Evolutionary conservation across 148 eudicot genomes (phyloP), one percentile per base, ranked within the genome.

Genomic region (Cornus florida): DNA sequence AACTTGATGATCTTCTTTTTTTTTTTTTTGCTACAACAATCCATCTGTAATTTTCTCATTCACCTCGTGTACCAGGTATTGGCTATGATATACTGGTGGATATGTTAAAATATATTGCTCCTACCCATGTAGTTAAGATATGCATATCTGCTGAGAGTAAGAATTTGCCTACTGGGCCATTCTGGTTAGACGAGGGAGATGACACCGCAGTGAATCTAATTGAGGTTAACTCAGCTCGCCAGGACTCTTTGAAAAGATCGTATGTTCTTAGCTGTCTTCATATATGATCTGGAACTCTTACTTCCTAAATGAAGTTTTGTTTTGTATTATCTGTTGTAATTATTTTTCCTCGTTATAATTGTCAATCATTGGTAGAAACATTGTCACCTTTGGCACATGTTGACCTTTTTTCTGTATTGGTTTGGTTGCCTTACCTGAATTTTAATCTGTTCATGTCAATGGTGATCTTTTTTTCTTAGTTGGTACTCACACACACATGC

Each of bases 51-150:
- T 43, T 31, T 75, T 67, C 57, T n/a, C 8, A 17, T 62, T 53
- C 10, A 5, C 24, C 19, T 71, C 81, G 35, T 83, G 71, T 82
- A 76, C 69, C 91, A 96, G 99, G 99, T 79, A 80, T 89, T 81
- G 98, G 99, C 72, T 92, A 85, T 82, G 91, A 90, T 71, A 66
- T 90, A 69, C 88, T 96, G 82, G 90, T 91, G 78, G 89, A 88
- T 83, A 92, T 96, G 92, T 69, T 96, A 75, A 90, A 87, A 68
- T 83, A 91, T 78, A 86, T 96, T 23, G 78, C 89, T 83, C 92
- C 93, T 19, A 89, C 91, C 14, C 97, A 95, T 75, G 97, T 95
- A 77, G 91, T 95, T 67, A 93, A 95, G 90, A 93, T 95, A 72
- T 86, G 84, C 81, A 89, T 88, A 74, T 89, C 90, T 82, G 83